phyloP scores from a whole-genome alignment of 805 yeast species.

The Tetrapisispora nanseiensis region DNA sequence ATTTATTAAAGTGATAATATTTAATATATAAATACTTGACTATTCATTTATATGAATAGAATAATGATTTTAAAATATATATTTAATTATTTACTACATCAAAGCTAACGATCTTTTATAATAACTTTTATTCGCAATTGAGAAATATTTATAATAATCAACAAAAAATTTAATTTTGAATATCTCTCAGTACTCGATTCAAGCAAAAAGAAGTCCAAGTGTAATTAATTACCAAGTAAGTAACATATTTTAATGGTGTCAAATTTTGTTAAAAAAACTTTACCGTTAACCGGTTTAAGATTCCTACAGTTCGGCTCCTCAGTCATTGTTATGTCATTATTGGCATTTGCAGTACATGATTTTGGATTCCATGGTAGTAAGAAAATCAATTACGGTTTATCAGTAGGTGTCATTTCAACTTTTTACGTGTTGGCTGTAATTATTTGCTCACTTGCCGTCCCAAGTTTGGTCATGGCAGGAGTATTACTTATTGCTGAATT shows the following conservation, averaged over 20 bases:
- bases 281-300: conserved; percentile 7
- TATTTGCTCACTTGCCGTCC: conserved; percentile 11
- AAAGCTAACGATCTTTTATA: no score
- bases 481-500: conserved; percentile 21
- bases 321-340: conserved; percentile 24
- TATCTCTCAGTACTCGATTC: no score
- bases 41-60: no score
- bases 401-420: conserved; percentile 25
- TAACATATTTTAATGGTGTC: not conserved
- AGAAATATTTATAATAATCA: not conserved
- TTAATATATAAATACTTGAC: no score
- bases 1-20: no score
- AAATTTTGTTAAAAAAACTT: not conserved
- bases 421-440: conserved; percentile 21
- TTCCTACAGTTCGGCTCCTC: conserved; percentile 21
- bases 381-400: conserved; percentile 25
- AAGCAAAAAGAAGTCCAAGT: not conserved
- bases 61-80: no score
- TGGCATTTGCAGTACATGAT: conserved; percentile 18
- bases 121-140: no score
- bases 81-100: no score
- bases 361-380: conserved; percentile 21
- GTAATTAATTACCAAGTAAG: no score
- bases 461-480: conserved; percentile 21
- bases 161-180: no score